Evolutionary conservation across 2,329 filamentous ascomycete species (phyloP), one percentile per base, ranked within the genome.

Genomic region (Monilinia aucupariae): DNA sequence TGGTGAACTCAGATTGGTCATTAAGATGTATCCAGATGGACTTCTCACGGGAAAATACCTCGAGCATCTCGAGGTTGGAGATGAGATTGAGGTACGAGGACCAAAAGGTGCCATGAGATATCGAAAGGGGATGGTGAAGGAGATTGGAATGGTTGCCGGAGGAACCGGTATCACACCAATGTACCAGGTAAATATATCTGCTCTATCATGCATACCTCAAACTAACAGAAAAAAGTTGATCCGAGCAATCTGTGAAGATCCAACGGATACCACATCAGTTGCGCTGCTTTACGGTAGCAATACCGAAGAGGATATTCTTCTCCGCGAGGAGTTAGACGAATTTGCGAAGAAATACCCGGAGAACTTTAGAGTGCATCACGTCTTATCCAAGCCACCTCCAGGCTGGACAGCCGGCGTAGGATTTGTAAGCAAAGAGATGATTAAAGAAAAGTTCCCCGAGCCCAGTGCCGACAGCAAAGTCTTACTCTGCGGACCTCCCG

Each of bases 191-290:
- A 56, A 30, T 7, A 37, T 22, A n/a, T 20, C 41, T 49, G 20
- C 3, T 48, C 32, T 39, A 12, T 39, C 10, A 27, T 34, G 7
- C 20, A 39, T 3, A 41, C 27, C 13, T n/a, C 2, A 43, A 25
- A 30, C 59, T 62, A 20, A 62, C 37, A 22, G 17, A 32, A 25
- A 27, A 4, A 37, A 87, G 69, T 73, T 88, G 8, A 85, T 87
- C 69, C 80, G 84, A 4, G 83, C 83, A 50, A 85, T 87, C 62
- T 85, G 83, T 68, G 84, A 86, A 69, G 81, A 87, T 61, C 76
- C 80, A n/a, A 74, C 73, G 8, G 85, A 88, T 65, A 77, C 75
- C 0, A 87, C 85, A 0, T 73, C 82, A 66, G 72, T 87, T 49
- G 81, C 76, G 51, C 74, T 88, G 5, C 72, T 88, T 37, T 86